Conservation (phyloP, 805 yeast species). For the Ogataea minuta region DNA sequence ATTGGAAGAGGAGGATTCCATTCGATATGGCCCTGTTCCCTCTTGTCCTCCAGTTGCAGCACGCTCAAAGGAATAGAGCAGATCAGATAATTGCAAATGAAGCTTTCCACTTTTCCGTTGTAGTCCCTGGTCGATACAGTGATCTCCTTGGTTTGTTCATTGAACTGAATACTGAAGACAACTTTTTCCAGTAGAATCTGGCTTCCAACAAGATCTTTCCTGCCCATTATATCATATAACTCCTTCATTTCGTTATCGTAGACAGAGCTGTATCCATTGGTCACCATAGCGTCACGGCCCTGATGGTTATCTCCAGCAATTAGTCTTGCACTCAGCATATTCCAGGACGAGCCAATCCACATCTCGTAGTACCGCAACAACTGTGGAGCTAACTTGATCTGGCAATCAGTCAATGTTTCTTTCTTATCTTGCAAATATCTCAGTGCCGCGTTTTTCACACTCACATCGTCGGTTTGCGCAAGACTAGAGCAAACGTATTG, state of each 20-base stretch:
- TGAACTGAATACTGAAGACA: slow-evolving; percentile 28
- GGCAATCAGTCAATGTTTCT: slow-evolving; percentile 47
- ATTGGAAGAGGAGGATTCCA: slow-evolving; percentile 38
- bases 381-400: slow-evolving; percentile 49
- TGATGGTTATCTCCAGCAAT: slow-evolving; percentile 33
- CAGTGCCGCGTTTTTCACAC: slow-evolving; percentile 50
- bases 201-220: slow-evolving; percentile 11
- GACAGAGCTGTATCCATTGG: slow-evolving; percentile 51
- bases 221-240: slow-evolving; percentile 17
- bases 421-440: slow-evolving; percentile 47
- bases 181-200: slow-evolving; percentile 24
- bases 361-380: slow-evolving; percentile 56
- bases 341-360: slow-evolving; percentile 79
- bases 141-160: slow-evolving; percentile 19
- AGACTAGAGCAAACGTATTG: slow-evolving; percentile 15
- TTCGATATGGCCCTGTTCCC: slow-evolving; percentile 29
- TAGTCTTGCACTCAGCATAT: slow-evolving; percentile 58
- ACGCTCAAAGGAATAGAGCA: slow-evolving; percentile 53
- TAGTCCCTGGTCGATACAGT: slow-evolving; percentile 19
- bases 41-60: slow-evolving; percentile 34
- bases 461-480: slow-evolving; percentile 46
- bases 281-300: slow-evolving; percentile 72
- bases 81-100: slow-evolving; percentile 39
- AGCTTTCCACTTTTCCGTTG: slow-evolving; percentile 13
- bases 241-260: slow-evolving; percentile 33